A percentile compares a stretch with the other conserved stretches of the same genome.
phyloP scores from a whole-genome alignment of 495 filamentous ascomycete species.

The Aspergillus panamensis region DNA sequence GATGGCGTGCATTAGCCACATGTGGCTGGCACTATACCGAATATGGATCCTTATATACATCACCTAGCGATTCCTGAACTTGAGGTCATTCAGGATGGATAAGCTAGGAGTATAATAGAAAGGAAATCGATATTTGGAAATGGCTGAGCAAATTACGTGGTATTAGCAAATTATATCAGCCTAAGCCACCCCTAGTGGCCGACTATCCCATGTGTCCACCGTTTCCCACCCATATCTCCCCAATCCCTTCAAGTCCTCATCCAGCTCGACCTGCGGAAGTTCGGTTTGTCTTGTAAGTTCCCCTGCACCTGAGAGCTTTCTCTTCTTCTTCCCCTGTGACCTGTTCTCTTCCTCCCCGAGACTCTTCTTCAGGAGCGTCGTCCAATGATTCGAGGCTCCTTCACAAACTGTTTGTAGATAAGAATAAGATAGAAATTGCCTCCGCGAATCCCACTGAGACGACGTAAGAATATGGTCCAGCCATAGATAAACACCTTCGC shows the following conservation, averaged over 20 bases:
- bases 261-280: neutral
- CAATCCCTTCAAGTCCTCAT: conserved; percentile 26
- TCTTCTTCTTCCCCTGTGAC: neutral
- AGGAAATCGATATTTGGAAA: neutral
- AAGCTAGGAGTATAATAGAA: neutral
- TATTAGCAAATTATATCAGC: conserved; percentile 1
- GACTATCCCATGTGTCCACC: conserved; percentile 34
- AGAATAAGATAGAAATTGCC: conserved; percentile 27
- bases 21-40: conserved; percentile 1
- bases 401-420: conserved; percentile 38
- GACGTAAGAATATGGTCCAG: conserved; percentile 40
- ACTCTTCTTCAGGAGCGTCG: conserved; percentile 21
- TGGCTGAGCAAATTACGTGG: neutral
- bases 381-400: conserved; percentile 34
- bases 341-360: conserved; percentile 15
- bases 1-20: conserved; percentile 6
- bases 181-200: conserved; percentile 33
- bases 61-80: neutral
- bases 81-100: neutral
- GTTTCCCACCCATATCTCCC: conserved; percentile 34
- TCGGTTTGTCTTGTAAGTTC: neutral
- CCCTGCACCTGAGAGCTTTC: too few species aligned
- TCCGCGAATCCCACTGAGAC: conserved; percentile 29
- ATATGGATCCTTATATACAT: neutral
- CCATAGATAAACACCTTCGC: conserved; percentile 40